Percentiles rank a stretch among this genome's conserved stretches.
phyloP scores from a whole-genome alignment of 163 green algal genomes.

The Trebouxia gelatinosa region DNA sequence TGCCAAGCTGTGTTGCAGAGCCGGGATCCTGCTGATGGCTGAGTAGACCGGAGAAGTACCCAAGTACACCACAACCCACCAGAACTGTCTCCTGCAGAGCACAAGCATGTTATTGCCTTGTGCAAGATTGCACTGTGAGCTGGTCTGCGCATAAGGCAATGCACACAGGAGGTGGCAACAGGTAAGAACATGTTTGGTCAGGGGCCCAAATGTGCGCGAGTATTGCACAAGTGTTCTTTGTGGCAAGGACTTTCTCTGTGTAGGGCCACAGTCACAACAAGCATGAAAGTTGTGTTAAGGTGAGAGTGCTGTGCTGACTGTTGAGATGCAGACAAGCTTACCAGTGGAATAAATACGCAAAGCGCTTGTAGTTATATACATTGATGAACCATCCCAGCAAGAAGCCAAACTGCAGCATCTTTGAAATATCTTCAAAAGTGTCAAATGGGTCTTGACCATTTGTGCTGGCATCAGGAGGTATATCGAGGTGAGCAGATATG shows the following conservation, averaged over 20 bases:
- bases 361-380: background rate
- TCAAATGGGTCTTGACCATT: slow-evolving; percentile 19
- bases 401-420: slow-evolving; percentile 34
- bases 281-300: background rate
- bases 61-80: slow-evolving; percentile 33
- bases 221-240: background rate
- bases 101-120: slow-evolving; percentile 14
- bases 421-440: slow-evolving; percentile 27
- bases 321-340: background rate
- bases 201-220: background rate
- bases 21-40: slow-evolving; percentile 40
- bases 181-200: background rate
- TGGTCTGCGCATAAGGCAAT: too few species aligned
- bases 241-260: background rate
- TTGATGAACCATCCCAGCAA: slow-evolving; percentile 21
- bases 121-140: background rate
- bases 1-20: slow-evolving; percentile 42
- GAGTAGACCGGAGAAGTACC: slow-evolving; percentile 44
- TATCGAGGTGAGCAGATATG: slow-evolving; percentile 1
- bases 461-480: background rate
- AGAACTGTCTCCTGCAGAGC: slow-evolving; percentile 38
- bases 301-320: background rate
- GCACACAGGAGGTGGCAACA: too few species aligned
- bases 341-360: slow-evolving; percentile 22
- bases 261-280: background rate